These are phyloP conservation scores for Lippia alba DNA, from an alignment of 305 asterid species.

Conservation along the genomic window DNA sequence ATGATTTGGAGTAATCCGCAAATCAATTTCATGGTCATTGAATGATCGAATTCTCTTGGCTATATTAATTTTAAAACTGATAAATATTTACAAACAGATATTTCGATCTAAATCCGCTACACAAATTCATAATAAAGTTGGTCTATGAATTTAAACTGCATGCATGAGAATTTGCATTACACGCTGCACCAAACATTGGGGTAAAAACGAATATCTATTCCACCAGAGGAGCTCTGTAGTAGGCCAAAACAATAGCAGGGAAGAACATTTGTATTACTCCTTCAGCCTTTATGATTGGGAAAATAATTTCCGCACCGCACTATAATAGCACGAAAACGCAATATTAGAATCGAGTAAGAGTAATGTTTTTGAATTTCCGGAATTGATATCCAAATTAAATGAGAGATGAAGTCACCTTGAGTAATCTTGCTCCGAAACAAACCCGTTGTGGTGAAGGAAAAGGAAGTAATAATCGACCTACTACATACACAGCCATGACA, in stretches of 20 bases:
- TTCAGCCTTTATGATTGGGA: conserved; percentile 82
- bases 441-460: conserved; percentile 63
- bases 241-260: conserved; percentile 76
- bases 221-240: conserved; percentile 72
- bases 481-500: conserved; percentile 71
- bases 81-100: too few species aligned
- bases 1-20: too few species aligned
- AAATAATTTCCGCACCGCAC: conserved; percentile 77
- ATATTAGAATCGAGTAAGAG: not conserved
- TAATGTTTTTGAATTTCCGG: not conserved
- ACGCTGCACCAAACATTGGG: too few species aligned
- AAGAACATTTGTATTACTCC: conserved; percentile 85
- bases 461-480: conserved; percentile 70
- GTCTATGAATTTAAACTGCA: too few species aligned
- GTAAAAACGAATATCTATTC: too few species aligned
- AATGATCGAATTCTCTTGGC: too few species aligned
- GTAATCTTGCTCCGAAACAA: conserved; percentile 66
- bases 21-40: too few species aligned
- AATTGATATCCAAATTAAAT: not conserved
- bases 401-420: conserved; percentile 50
- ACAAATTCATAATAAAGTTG: too few species aligned
- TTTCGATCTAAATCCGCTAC: too few species aligned
- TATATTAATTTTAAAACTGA: too few species aligned
- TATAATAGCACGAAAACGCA: conserved; percentile 17
- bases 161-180: too few species aligned